Conservation (phyloP, 1,139 yeast species). For the Pichia sp. region DNA sequence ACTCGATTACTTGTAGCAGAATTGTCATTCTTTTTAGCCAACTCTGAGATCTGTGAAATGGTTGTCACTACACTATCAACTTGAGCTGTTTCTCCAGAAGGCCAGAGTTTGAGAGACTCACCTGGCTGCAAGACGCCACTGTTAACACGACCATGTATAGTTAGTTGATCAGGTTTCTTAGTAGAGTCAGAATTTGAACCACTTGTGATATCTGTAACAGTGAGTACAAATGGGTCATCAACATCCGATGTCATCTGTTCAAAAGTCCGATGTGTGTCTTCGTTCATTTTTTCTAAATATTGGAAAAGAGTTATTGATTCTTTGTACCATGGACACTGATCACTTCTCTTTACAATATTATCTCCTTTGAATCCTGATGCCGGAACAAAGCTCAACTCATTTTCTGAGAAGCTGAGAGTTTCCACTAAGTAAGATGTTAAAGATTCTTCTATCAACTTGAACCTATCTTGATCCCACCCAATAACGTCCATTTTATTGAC, state of each 20-base stretch:
- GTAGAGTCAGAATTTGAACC: constrained; percentile 25
- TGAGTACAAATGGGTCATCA: constrained; percentile 41
- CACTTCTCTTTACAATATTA: constrained; percentile 57
- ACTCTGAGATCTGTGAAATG: constrained; percentile 19
- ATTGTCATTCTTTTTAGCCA: constrained; percentile 11
- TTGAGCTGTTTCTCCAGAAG: constrained; percentile 43
- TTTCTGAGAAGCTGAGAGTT: constrained; percentile 51
- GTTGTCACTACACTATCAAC: constrained; percentile 38
- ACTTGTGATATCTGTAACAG: constrained; percentile 45
- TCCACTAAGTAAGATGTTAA: constrained; percentile 41
- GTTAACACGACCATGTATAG: constrained; percentile 66
- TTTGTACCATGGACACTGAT: constrained; percentile 31
- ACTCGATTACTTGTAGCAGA: constrained; percentile 28
- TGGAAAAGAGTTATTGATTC: constrained; percentile 56
- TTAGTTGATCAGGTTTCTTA: constrained; percentile 38
- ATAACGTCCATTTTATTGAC: constrained; percentile 81
- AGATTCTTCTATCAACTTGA: constrained; percentile 55
- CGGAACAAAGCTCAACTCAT: constrained; percentile 67
- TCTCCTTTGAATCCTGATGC: constrained; percentile 82
- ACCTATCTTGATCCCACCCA: constrained; percentile 50
- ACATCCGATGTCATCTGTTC: constrained; percentile 5
- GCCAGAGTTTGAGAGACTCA: constrained; percentile 61
- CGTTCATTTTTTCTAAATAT: constrained; percentile 41
- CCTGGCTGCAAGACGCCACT: constrained; percentile 77
- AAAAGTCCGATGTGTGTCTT: constrained; percentile 8